Percentiles rank a stretch among this genome's conserved stretches.
Conservation (phyloP, 495 filamentous ascomycete species). For the Hapsidospora chrysogenum region DNA sequence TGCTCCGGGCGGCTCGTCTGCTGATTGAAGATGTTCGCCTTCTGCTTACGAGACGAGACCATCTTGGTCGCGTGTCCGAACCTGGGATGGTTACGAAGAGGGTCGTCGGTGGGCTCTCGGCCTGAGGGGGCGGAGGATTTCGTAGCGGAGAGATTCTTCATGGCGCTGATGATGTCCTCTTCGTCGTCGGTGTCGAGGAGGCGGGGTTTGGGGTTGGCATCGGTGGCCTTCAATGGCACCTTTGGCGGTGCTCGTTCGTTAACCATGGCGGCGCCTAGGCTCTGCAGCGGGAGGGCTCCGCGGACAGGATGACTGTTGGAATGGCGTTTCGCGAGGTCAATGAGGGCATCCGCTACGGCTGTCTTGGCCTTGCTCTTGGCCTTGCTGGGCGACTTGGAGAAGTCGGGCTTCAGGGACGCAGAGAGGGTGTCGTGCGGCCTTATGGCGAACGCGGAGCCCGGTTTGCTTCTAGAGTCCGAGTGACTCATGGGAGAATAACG, state of each 20-base stretch:
- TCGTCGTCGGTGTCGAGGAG: not conserved
- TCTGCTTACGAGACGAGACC: conserved; percentile 5
- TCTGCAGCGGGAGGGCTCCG: conserved; percentile 8
- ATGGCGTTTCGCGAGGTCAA: conserved; percentile 9
- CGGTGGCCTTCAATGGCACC: conserved; percentile 9
- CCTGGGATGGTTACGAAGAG: conserved; percentile 7
- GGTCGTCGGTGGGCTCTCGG: conserved; percentile 8
- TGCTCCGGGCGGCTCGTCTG: conserved; percentile 28
- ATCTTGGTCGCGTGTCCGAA: conserved; percentile 17
- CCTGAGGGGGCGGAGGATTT: conserved; percentile 10
- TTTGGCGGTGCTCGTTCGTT: conserved; percentile 15
- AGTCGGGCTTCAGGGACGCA: not conserved
- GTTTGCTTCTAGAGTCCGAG: not conserved
- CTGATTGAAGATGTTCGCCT: conserved; percentile 24
- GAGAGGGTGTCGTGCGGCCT: not conserved
- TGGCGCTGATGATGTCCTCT: not conserved
- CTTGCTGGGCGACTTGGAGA: conserved; percentile 1
- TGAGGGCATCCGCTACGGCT: conserved; percentile 11
- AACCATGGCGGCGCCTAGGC: conserved; percentile 10
- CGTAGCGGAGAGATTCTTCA: not conserved
- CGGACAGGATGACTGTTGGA: no score
- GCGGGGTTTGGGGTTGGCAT: conserved; percentile 8
- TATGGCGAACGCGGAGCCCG: not conserved
- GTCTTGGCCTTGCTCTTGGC: conserved; percentile 1
- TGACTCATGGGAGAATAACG: not conserved